phyloP scores from a whole-genome alignment of 1,284 basidiomycete species.

The Ceratobasidium sp. region DNA sequence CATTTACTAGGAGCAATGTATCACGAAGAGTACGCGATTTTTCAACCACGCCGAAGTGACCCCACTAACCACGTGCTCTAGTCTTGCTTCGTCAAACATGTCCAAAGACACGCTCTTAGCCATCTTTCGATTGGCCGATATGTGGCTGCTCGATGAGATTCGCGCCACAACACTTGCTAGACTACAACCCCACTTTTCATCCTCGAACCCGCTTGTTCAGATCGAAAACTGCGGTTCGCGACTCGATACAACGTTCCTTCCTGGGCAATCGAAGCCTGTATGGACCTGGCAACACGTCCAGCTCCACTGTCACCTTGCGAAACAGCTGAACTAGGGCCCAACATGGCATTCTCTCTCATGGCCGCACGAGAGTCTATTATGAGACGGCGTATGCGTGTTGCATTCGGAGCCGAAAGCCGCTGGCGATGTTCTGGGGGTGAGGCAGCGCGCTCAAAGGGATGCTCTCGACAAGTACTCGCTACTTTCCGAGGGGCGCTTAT shows the following conservation, averaged over 20 bases:
- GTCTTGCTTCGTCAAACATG: constrained; percentile 27
- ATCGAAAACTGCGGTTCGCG: constrained; percentile 30
- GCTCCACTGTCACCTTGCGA: constrained; percentile 23
- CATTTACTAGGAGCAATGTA: constrained; percentile 31
- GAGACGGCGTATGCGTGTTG: constrained; percentile 32
- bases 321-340: constrained; percentile 14
- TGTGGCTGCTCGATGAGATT: constrained; percentile 36
- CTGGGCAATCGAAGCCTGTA: constrained; percentile 23
- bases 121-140: constrained; percentile 36
- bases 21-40: constrained; percentile 15
- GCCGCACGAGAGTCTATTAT: constrained; percentile 32
- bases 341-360: constrained; percentile 11
- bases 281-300: constrained; percentile 36
- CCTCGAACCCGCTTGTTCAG: constrained; percentile 11
- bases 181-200: constrained; percentile 27
- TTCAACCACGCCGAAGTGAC: neutral
- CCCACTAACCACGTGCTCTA: constrained; percentile 8
- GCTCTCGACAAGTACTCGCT: constrained; percentile 23
- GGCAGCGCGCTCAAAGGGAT: constrained; percentile 25
- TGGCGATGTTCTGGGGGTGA: constrained; percentile 31
- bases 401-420: constrained; percentile 33
- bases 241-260: constrained; percentile 33
- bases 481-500: constrained; percentile 20
- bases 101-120: constrained; percentile 30
- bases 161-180: constrained; percentile 21